Evolutionary conservation across 2,329 filamentous ascomycete genomes (phyloP).

Genomic region (Paracoccidioides lutzii): DNA sequence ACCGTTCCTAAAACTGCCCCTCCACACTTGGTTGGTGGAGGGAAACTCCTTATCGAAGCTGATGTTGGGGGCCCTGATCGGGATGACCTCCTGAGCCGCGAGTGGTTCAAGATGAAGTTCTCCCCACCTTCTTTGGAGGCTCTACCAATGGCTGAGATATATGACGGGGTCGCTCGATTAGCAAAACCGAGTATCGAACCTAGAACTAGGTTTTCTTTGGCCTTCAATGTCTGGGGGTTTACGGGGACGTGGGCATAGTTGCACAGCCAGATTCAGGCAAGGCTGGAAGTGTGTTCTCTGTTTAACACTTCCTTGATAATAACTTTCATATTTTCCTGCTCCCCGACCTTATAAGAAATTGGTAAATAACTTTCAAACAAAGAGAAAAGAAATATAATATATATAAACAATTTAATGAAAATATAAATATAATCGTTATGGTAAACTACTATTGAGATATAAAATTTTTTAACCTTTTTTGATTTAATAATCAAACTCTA

Average conservation of each 20-base stretch:
- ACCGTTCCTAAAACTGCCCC: slow-evolving; percentile 2
- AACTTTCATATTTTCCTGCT: neutral
- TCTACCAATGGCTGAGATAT: slow-evolving; percentile 3
- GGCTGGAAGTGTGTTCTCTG: neutral
- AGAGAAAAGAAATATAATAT: too few species aligned
- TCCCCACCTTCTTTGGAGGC: neutral
- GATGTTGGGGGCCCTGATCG: slow-evolving; percentile 3
- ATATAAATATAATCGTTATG: too few species aligned
- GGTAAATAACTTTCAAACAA: too few species aligned
- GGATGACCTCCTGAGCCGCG: neutral
- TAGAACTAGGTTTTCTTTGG: neutral
- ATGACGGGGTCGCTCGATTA: neutral
- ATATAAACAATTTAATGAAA: too few species aligned
- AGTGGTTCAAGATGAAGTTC: slow-evolving; percentile 2
- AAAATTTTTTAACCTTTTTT: too few species aligned
- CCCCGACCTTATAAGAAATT: too few species aligned
- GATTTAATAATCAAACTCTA: too few species aligned
- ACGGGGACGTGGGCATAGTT: neutral
- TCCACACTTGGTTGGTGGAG: neutral
- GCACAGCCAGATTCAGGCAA: neutral
- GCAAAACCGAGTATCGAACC: slow-evolving; percentile 1
- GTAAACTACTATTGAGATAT: too few species aligned
- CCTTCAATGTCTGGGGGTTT: slow-evolving; percentile 4
- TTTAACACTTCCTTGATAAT: neutral
- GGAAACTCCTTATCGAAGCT: slow-evolving; percentile 2